A percentile compares a stretch with the other conserved stretches of the same genome.
phyloP scores from a whole-genome alignment of 2,329 filamentous ascomycete species.

The Stylonectria norvegica region DNA sequence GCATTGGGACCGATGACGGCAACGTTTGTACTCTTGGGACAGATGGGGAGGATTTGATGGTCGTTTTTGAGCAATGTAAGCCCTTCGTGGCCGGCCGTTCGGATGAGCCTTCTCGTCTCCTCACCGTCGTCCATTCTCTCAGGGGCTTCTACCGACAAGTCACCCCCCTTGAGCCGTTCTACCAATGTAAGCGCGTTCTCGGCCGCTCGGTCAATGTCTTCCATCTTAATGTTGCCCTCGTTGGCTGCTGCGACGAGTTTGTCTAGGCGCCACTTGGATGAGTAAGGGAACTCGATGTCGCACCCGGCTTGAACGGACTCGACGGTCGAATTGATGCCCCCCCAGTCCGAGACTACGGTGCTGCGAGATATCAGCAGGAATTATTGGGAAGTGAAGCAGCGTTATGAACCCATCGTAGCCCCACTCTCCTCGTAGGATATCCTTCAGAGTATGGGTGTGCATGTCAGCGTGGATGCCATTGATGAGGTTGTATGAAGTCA shows the following conservation, averaged over 20 bases:
- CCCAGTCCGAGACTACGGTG: slow-evolving; percentile 58
- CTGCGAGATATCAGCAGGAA: slow-evolving; percentile 30
- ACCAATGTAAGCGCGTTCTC: slow-evolving; percentile 59
- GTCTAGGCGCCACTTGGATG: slow-evolving; percentile 52
- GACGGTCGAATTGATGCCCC: slow-evolving; percentile 53
- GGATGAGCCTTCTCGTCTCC: slow-evolving; percentile 58
- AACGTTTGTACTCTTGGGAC: slow-evolving; percentile 52
- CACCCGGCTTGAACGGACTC: slow-evolving; percentile 55
- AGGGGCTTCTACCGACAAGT: slow-evolving; percentile 53
- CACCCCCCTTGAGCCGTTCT: slow-evolving; percentile 58
- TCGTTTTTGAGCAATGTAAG: slow-evolving; percentile 64
- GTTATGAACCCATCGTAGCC: slow-evolving; percentile 53
- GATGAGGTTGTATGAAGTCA: slow-evolving; percentile 66
- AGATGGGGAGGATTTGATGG: slow-evolving; percentile 55
- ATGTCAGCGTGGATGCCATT: slow-evolving; percentile 58
- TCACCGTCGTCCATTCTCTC: slow-evolving; percentile 56
- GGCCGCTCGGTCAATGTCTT: slow-evolving; percentile 55
- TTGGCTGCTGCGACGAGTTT: slow-evolving; percentile 54
- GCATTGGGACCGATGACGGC: slow-evolving; percentile 67
- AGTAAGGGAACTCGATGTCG: slow-evolving; percentile 57
- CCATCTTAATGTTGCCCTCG: slow-evolving; percentile 44
- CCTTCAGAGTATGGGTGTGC: slow-evolving; percentile 52
- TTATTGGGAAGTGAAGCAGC: not conserved
- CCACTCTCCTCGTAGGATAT: slow-evolving; percentile 60
- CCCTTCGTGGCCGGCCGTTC: slow-evolving; percentile 58